Conservation (phyloP, 2,329 filamentous ascomycete species). For the Phialocephala subalpina region DNA sequence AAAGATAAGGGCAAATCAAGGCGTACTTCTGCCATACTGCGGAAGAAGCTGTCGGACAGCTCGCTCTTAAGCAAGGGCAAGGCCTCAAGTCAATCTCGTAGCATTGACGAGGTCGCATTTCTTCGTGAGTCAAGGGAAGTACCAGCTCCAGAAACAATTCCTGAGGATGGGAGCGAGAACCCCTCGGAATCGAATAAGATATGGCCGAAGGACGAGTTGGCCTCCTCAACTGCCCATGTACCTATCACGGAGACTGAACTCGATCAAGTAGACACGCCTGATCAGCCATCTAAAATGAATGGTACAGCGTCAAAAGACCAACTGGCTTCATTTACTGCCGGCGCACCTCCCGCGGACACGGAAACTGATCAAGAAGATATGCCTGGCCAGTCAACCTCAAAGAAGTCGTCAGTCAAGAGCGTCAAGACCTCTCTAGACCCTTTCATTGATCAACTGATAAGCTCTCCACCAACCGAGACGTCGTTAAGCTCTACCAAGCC, state of each 20-base stretch:
- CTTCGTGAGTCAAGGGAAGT: background rate
- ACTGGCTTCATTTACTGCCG: background rate
- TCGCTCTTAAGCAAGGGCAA: background rate
- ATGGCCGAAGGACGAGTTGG: no score
- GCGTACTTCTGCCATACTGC: conserved; percentile 12
- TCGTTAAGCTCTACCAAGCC: background rate
- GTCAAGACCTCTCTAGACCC: background rate
- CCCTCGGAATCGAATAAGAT: no score
- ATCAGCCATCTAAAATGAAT: background rate
- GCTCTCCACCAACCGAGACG: background rate
- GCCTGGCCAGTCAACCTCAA: background rate
- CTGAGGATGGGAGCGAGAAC: no score
- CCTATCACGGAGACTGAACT: no score
- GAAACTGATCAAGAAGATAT: background rate
- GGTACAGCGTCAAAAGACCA: background rate
- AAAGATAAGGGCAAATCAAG: conserved; percentile 22
- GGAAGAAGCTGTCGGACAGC: conserved; percentile 14
- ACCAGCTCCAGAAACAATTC: background rate
- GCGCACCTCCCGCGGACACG: background rate
- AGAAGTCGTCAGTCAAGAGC: background rate
- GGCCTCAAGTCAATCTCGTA: background rate
- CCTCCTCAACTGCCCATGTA: no score
- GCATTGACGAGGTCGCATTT: background rate
- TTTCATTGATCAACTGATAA: background rate
- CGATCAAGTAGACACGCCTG: no score